Base-by-base conservation (phyloP, 257 asterid genomes). In the Knoxia roxburghii region DNA sequence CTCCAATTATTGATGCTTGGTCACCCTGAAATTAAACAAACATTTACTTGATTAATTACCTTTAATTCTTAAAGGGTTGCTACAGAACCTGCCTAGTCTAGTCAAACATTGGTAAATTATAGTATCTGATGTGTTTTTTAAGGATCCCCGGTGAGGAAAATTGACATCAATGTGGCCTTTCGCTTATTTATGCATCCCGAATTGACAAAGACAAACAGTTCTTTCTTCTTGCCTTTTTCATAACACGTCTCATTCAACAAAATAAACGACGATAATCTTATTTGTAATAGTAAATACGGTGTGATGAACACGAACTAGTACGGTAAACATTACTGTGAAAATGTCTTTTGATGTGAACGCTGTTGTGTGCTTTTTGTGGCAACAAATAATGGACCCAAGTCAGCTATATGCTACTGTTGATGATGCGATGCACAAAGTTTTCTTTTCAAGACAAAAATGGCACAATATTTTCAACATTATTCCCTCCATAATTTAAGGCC, bases 1-100 rank as follows among this genome's bases (percentile, higher is more conserved):
- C 96, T 7, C 89, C 96, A 32, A 89, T 84, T 13, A 89, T 91
- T 55, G 98, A 91, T 48, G 98, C 98, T 81, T 91, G 98, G 81
- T 91, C 98, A 14, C 96, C 96, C 96, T 91, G 77, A 32, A 54
- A 37, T 37, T 46, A 3, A 40, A 12, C 30, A 45, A 61, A 1
- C 6, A 37, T 9, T 3, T 3, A 37, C 41, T 45, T 12, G 50
- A 45, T 45, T 21, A 35, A n/a, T 7, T 59, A 18, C 64, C 18
- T 20, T n/a, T n/a, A n/a, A n/a, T n/a, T n/a, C n/a, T n/a, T n/a
- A n/a, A n/a, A n/a, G n/a, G n/a, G n/a, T n/a, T n/a, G n/a, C n/a
- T n/a, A n/a, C n/a, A n/a, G n/a, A n/a, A n/a, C n/a, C n/a, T n/a
- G n/a, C n/a, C n/a, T n/a, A n/a, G n/a, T n/a, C n/a, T n/a, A n/a